Evolutionary conservation across 2,329 filamentous ascomycete species (phyloP).

Genomic region (Fusarium staphyleae): DNA sequence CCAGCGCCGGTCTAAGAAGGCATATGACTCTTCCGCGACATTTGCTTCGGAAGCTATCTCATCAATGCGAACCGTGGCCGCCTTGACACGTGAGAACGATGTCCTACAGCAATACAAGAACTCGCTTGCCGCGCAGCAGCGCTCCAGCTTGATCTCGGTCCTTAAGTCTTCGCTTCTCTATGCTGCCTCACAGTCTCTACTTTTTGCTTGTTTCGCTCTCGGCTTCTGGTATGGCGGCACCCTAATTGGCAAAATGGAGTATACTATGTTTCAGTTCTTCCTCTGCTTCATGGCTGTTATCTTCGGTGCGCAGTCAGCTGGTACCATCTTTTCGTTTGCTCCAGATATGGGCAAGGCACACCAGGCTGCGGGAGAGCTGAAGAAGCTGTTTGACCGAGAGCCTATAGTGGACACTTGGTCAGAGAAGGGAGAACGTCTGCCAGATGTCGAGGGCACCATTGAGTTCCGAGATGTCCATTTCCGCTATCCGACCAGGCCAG

Average conservation of each 20-base stretch:
- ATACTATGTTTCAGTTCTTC: conserved; percentile 87
- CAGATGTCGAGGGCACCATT: conserved; percentile 74
- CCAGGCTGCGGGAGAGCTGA: conserved; percentile 80
- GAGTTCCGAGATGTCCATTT: conserved; percentile 95
- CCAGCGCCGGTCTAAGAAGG: conserved; percentile 77
- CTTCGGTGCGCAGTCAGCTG: conserved; percentile 91
- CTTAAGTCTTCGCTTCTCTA: conserved; percentile 81
- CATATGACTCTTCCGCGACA: conserved; percentile 81
- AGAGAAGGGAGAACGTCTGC: conserved; percentile 67
- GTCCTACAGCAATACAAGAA: conserved; percentile 75
- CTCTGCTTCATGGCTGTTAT: conserved; percentile 87
- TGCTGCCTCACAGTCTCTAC: conserved; percentile 81
- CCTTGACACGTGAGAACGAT: conserved; percentile 84
- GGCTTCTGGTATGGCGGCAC: conserved; percentile 93
- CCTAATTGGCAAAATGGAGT: conserved; percentile 74
- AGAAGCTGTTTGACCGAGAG: conserved; percentile 81
- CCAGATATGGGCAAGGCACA: conserved; percentile 95
- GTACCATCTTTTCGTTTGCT: conserved; percentile 86
- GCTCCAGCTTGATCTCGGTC: conserved; percentile 73
- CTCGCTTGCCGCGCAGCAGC: conserved; percentile 71
- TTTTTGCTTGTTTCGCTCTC: conserved; percentile 84
- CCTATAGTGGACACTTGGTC: conserved; percentile 87
- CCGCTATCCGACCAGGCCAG: conserved; percentile 88
- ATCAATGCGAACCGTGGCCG: conserved; percentile 91
- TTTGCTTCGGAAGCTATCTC: conserved; percentile 94